These are phyloP conservation scores for Asterionellopsis glacialis DNA, from an alignment of 108 stramenopile genomes.

Conservation along the genomic window DNA sequence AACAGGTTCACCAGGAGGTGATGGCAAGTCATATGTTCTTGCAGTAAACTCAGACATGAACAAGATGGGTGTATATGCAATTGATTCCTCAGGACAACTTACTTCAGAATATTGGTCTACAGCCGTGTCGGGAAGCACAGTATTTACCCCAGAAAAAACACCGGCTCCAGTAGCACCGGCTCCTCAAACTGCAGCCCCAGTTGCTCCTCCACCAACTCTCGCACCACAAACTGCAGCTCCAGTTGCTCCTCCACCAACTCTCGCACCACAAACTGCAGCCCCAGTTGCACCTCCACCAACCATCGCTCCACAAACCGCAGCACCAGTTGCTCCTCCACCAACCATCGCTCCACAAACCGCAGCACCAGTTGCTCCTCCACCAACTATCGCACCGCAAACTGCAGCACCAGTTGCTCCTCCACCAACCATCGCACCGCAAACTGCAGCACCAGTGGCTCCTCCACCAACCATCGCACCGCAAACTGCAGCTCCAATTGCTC, in stretches of 20 bases:
- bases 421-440: conserved; percentile 9
- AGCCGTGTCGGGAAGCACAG: no score
- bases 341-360: neutral
- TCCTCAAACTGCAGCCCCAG: neutral
- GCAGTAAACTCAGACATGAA: no score
- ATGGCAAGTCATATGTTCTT: no score
- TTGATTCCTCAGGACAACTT: no score
- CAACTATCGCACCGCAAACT: neutral
- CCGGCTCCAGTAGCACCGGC: no score
- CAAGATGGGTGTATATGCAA: no score
- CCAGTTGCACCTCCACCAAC: conserved; percentile 5
- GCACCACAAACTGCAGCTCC: neutral
- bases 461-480: neutral
- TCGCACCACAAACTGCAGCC: neutral
- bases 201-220: conserved; percentile 1
- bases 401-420: neutral
- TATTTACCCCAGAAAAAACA: no score
- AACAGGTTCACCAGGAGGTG: no score
- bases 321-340: neutral
- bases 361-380: neutral
- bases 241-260: no score
- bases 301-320: conserved; percentile 1
- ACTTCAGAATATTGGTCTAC: no score
- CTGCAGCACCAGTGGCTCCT: neutral
- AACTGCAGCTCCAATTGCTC: neutral